Base-by-base conservation (phyloP, 1,139 yeast species). In the Petasospora fabianii region DNA sequence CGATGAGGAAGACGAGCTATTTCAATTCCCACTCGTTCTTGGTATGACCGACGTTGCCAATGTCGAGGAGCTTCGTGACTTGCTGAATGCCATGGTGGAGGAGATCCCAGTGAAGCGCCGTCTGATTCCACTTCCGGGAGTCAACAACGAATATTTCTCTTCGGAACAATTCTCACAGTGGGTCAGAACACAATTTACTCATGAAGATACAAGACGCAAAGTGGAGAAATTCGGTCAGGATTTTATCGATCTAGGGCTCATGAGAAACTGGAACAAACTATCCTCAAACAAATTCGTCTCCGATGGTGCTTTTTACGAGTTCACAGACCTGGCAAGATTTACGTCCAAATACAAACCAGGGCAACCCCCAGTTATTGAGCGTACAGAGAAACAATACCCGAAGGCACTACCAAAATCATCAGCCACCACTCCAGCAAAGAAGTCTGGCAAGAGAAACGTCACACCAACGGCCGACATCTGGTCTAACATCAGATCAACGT, bases 101-200 rank as follows among this genome's bases (percentile, higher is more conserved):
- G 50, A 46, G 7, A 42, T 58, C 7, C 54, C 54, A 3, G 14
- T 43, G 9, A 51, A 51, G 22, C 54, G 50, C 33, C 48, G 58
- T 35, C 18, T 55, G 35, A 50, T 54, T 13, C 53, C 61, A 8
- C 35, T 55, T 5, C 56, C 60, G 2, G 55, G 56, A 16, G 46
- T 55, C 13, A 48, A 53, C 20, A 55, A 55, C 40, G 52, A 50
- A 13, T 50, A 49, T 33, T 49, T 49, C 32, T 34, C 46, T 3
- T 44, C 53, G 21, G 51, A 49, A 26, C 42, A 35, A 29, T 44
- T 51, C 26, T 32, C 42, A 6, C 19, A 36, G 9, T 53, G 54
- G 53, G 43, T 52, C 8, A 47, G 26, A 21, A 11, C 30, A 2
- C 34, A 34, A 17, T 42, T 42, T 13, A 22, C 33, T 11, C 41